A percentile compares a stretch with the other conserved stretches of the same genome.
These are phyloP conservation scores for Dictyostelium brefeldianum DNA, from an alignment of 78 protist species.

Conservation along the genomic window DNA sequence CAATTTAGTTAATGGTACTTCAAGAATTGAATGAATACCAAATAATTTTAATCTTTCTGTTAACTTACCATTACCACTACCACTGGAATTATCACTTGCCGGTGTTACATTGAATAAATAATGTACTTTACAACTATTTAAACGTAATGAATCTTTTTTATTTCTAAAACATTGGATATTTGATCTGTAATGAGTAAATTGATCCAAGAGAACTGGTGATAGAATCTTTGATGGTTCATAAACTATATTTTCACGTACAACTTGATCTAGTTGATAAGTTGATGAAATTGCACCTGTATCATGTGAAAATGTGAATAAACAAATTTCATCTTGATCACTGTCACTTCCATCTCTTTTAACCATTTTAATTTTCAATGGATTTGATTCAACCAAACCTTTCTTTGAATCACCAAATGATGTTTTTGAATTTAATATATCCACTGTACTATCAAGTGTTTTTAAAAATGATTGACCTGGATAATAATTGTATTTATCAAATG, in stretches of 20 bases:
- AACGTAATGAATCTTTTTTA: background rate
- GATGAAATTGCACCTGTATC: background rate
- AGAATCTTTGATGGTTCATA: background rate
- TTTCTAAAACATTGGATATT: background rate
- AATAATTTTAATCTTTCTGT: background rate
- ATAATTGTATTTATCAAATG: background rate
- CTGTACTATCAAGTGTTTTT: background rate
- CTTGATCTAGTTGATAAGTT: background rate
- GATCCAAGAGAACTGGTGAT: background rate
- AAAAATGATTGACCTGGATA: background rate
- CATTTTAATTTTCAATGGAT: background rate
- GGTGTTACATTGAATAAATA: background rate
- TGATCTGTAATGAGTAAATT: background rate
- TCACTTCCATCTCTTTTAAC: background rate
- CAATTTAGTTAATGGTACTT: background rate
- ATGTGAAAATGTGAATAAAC: background rate
- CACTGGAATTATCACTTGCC: too few species aligned
- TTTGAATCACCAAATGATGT: background rate
- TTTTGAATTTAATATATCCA: background rate
- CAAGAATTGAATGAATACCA: background rate
- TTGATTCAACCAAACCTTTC: background rate
- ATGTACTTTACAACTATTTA: background rate
- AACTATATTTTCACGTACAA: background rate
- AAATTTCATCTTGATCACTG: too few species aligned
- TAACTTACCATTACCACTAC: background rate